Conservation (phyloP, 1,284 basidiomycete genomes). For the Tranzscheliella williamsii region DNA sequence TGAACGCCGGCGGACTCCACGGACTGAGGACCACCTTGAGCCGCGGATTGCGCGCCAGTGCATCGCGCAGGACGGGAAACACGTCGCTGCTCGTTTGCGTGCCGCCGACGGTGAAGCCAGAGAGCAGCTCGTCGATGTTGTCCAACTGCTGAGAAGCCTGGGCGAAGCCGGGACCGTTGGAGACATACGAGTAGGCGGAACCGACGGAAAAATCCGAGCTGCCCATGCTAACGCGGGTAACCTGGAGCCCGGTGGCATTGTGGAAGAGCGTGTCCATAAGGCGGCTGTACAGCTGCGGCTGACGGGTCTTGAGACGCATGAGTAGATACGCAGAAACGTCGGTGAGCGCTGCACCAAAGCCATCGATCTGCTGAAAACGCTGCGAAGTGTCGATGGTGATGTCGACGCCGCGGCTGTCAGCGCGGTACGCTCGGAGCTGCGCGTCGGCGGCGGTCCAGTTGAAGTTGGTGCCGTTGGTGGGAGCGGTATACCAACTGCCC, state of each 20-base stretch:
- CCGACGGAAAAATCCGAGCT: conserved; percentile 36
- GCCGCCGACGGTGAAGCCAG: conserved; percentile 14
- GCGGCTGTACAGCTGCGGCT: conserved; percentile 20
- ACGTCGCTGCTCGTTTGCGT: conserved; percentile 24
- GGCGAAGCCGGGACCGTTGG: conserved; percentile 5
- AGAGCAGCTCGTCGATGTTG: conserved; percentile 13
- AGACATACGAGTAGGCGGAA: conserved; percentile 21
- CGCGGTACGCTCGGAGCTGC: conserved; percentile 9
- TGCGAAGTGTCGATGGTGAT: conserved; percentile 32
- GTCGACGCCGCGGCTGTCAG: conserved; percentile 34
- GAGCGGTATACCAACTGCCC: conserved; percentile 22
- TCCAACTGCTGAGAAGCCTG: conserved; percentile 8
- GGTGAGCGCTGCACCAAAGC: conserved; percentile 43
- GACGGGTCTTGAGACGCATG: conserved; percentile 14
- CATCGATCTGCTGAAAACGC: conserved; percentile 30
- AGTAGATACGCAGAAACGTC: conserved; percentile 40
- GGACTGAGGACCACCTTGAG: conserved; percentile 42
- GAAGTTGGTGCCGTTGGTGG: conserved; percentile 25
- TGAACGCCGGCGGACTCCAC: conserved; percentile 47
- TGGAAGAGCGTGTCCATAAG: conserved; percentile 45
- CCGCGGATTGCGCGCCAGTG: conserved; percentile 20
- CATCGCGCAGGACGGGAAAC: conserved; percentile 42
- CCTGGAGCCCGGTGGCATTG: conserved; percentile 33
- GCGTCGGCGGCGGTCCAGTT: conserved; percentile 22
- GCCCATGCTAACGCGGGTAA: conserved; percentile 39